Base-by-base conservation (phyloP, 2,329 filamentous ascomycete species). In the Cordyceps pruinosa region DNA sequence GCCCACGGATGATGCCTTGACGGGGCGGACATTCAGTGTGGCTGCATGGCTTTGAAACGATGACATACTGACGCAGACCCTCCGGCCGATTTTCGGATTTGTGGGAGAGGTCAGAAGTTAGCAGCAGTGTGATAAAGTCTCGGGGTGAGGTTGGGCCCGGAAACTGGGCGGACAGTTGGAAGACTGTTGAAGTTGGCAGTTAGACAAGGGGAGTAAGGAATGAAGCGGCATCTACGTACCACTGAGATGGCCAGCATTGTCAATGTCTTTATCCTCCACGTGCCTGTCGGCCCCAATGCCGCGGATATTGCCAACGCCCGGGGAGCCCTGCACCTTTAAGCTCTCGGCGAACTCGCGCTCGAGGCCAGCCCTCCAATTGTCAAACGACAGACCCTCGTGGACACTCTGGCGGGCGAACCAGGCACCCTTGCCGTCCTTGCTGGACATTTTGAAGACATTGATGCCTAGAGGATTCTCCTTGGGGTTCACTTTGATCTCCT, bases 341-440 rank as follows among this genome's bases (percentile, higher is more conserved):
- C 86, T 90, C 71, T 92, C 88, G 0, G 81, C 77, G 69, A 97
- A 94, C 74, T 97, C 93, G 23, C 79, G 77, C 68, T 88, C 79
- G 66, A 97, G 80, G 3, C 87, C 90, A 51, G 78, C 77, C 74
- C 86, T 88, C 86, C 90, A 96, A 67, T 83, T 85, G 21, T 82
- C 80, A 69, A 95, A 96, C 0, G 85, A 78, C 21, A 95, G 69
- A 0, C 87, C 89, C 64, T 88, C 84, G 66, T 97, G 91, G 21
- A 96, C 78, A 68, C 90, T 96, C 49, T 88, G 78, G 56, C 93
- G 77, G 25, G 90, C 90, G 71, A 97, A 97, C 93, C 93, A 97
- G 8, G 88, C 80, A 2, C 92, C 93, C 62, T 86, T 86, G 37
- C 90, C 85, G 70, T 97, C 93, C 64, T 89, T 87, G 2, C 87